Conservation (phyloP, 2,329 filamentous ascomycete genomes). For the Torrubiellomyces zombiae region DNA sequence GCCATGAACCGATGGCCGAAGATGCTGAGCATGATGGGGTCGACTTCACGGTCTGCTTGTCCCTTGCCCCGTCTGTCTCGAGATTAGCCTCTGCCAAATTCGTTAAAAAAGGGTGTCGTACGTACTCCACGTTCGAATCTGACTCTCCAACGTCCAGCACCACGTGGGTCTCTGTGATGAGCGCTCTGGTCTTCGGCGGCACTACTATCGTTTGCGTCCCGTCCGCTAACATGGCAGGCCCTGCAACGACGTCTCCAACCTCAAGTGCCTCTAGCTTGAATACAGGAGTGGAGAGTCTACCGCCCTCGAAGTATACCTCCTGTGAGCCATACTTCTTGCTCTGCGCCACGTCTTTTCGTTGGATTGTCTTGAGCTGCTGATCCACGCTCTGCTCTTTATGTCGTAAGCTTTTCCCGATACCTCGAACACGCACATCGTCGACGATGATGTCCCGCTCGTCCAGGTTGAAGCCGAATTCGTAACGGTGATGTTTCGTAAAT, state of each 20-base stretch:
- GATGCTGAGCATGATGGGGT: slow-evolving; percentile 64
- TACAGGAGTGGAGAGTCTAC: slow-evolving; percentile 60
- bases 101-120: not conserved
- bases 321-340: slow-evolving; percentile 48
- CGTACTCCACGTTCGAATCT: slow-evolving; percentile 18
- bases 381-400: slow-evolving; percentile 70
- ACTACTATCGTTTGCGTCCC: slow-evolving; percentile 86
- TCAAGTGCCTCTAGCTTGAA: slow-evolving; percentile 65
- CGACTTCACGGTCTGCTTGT: slow-evolving; percentile 25
- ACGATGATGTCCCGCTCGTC: slow-evolving; percentile 74
- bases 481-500: slow-evolving; percentile 74
- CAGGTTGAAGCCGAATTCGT: slow-evolving; percentile 85
- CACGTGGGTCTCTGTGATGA: slow-evolving; percentile 73
- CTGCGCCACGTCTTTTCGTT: slow-evolving; percentile 36
- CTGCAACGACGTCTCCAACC: slow-evolving; percentile 55
- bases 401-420: slow-evolving; percentile 77
- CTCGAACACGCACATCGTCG: slow-evolving; percentile 75
- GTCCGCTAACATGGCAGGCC: slow-evolving; percentile 76
- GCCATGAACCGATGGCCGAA: slow-evolving; percentile 77
- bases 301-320: slow-evolving; percentile 72
- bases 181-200: slow-evolving; percentile 57
- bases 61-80: slow-evolving; percentile 7
- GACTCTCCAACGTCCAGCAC: slow-evolving; percentile 65
- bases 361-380: slow-evolving; percentile 58
- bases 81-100: slow-evolving; percentile 1